These are phyloP conservation scores for Biscogniauxia marginata DNA, from an alignment of 2,329 filamentous ascomycete species.

Conservation along the genomic window DNA sequence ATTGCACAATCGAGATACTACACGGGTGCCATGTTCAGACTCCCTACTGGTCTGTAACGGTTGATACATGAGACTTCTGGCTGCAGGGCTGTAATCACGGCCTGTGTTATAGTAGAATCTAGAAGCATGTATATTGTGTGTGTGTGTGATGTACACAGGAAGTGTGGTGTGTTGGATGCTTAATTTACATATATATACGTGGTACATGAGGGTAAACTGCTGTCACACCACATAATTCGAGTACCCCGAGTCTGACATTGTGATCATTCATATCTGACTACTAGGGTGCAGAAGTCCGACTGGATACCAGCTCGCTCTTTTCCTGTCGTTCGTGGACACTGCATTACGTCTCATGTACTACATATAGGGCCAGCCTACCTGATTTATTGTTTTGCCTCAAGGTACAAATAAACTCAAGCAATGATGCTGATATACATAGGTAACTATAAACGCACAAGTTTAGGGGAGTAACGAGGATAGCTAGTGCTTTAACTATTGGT, in stretches of 20 bases:
- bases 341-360: too few species aligned
- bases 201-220: neutral
- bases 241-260: neutral
- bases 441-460: too few species aligned
- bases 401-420: too few species aligned
- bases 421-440: too few species aligned
- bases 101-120: neutral
- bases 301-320: too few species aligned
- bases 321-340: too few species aligned
- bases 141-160: neutral
- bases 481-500: too few species aligned
- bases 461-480: too few species aligned
- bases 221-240: neutral
- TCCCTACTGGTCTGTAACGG: neutral
- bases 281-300: neutral
- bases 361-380: too few species aligned
- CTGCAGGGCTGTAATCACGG: neutral
- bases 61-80: neutral
- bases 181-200: neutral
- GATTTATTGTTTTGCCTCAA: too few species aligned
- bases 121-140: neutral
- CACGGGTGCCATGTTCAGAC: neutral
- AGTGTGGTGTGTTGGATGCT: neutral
- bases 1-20: neutral
- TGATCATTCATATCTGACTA: neutral